Base-by-base conservation (phyloP, 306 rosid species). In the Gillenia trifoliata region DNA sequence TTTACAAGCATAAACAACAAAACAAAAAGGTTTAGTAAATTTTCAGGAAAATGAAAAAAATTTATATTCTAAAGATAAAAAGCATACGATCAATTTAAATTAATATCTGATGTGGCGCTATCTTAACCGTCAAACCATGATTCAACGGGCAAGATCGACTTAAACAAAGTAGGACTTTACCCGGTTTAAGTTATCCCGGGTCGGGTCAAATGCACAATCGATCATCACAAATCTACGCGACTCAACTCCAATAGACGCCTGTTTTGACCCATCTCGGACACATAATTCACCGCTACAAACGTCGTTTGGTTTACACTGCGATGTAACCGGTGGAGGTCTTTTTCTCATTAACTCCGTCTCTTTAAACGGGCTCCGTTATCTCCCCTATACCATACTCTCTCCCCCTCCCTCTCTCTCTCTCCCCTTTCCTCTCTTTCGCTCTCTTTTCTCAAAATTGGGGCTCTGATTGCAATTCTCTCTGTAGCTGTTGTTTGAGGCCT, bases 311-410 rank as follows among this genome's bases (percentile, higher is more conserved):
- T 50, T 6, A 3, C 1, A 41, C 67, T 12, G 20, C 19, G 54
- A 47, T 19, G 56, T 26, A 72, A 41, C 68, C 1, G 73, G 72
- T 64, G 68, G 36, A 57, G 73, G 78, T 79, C 31, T 30, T 16
- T n/a, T 20, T 50, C 75, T 26, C 65, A 25, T 17, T 34, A 19
- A 63, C 64, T 19, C 71, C 81, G 81, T 77, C 81, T 70, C 75
- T 66, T 73, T 66, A 79, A 56, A 79, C 82, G 19, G 73, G 22
- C 77, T 43, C 74, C 78, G 78, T 79, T 25, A 66, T 29, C 61
- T 9, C 10, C 64, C 47, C n/a, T n/a, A n/a, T n/a, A n/a, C n/a
- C n/a, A n/a, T n/a, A n/a, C n/a, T n/a, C n/a, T n/a, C n/a, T n/a
- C n/a, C 28, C 41, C 36, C n/a, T 9, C 15, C n/a, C 8, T 36